A percentile compares a stretch with the other conserved stretches of the same genome.
Evolutionary conservation across 345 rosid species (phyloP).

Genomic region (Sonneratia caseolaris): DNA sequence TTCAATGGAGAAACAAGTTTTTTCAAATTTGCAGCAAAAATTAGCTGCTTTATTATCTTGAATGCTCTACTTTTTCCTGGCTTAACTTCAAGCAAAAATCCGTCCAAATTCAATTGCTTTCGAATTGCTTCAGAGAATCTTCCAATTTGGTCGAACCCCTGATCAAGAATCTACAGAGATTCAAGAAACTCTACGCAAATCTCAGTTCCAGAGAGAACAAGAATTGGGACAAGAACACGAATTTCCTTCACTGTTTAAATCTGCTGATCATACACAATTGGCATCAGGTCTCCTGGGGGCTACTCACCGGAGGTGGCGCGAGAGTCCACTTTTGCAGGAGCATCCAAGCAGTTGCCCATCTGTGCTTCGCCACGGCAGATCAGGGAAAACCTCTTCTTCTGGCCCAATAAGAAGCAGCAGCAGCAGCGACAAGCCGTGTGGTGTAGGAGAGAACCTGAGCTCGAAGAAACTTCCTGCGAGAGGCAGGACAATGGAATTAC

Average conservation of each 20-base stretch:
- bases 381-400: neutral
- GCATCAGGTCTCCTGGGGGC: no score
- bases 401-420: neutral
- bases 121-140: neutral
- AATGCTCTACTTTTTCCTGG: no score
- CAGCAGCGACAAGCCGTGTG: neutral
- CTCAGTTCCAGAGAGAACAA: neutral
- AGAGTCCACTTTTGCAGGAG: conserved; percentile 50
- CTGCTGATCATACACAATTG: neutral
- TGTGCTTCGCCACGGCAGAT: neutral
- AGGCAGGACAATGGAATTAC: neutral
- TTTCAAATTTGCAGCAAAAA: no score
- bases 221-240: neutral
- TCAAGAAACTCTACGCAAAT: neutral
- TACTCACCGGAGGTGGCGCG: conserved; percentile 40
- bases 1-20: no score
- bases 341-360: conserved; percentile 70
- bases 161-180: neutral
- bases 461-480: neutral
- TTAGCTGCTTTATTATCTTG: no score
- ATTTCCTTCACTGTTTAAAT: neutral
- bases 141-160: neutral
- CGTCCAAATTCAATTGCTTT: no score
- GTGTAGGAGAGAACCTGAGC: neutral
- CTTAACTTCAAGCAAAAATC: no score